Percentiles rank a stretch among this genome's conserved stretches.
phyloP scores from a whole-genome alignment of 2,329 filamentous ascomycete genomes.

The Teratosphaeria pseudoeucalypti region DNA sequence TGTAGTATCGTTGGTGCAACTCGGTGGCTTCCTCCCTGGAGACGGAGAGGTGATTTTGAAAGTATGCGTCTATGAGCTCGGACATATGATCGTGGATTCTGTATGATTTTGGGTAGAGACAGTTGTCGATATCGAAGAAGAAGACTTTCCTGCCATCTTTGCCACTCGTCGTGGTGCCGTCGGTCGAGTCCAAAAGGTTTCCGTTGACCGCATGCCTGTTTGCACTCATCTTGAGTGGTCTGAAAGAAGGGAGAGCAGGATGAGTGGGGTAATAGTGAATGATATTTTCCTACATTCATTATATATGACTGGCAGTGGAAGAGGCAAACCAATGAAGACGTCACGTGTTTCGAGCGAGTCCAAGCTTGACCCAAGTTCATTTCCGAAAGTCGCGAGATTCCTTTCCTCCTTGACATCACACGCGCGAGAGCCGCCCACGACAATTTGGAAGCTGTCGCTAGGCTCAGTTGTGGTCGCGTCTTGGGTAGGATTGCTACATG shows the following conservation, averaged over 20 bases:
- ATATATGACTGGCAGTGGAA: background rate
- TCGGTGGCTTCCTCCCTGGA: conserved; percentile 67
- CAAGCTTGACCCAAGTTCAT: background rate
- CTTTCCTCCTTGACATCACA: background rate
- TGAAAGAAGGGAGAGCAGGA: background rate
- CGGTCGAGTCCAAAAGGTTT: background rate
- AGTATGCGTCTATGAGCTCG: conserved; percentile 61
- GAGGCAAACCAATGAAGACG: background rate
- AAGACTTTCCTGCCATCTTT: conserved; percentile 25
- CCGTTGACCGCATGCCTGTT: background rate
- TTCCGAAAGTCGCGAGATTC: background rate
- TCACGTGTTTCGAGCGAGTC: background rate
- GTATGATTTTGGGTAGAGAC: conserved; percentile 69
- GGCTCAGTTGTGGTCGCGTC: background rate
- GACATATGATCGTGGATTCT: conserved; percentile 86
- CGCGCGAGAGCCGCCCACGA: background rate
- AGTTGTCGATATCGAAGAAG: conserved; percentile 96
- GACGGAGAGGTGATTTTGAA: conserved; percentile 61
- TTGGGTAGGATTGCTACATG: background rate
- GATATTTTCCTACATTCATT: background rate
- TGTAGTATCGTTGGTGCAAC: conserved; percentile 87
- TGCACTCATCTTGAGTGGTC: background rate
- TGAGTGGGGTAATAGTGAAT: background rate
- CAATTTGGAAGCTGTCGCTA: background rate
- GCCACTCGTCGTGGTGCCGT: background rate